phyloP scores from a whole-genome alignment of 2,329 filamentous ascomycete species.

The Aspergillus aculeatinus region DNA sequence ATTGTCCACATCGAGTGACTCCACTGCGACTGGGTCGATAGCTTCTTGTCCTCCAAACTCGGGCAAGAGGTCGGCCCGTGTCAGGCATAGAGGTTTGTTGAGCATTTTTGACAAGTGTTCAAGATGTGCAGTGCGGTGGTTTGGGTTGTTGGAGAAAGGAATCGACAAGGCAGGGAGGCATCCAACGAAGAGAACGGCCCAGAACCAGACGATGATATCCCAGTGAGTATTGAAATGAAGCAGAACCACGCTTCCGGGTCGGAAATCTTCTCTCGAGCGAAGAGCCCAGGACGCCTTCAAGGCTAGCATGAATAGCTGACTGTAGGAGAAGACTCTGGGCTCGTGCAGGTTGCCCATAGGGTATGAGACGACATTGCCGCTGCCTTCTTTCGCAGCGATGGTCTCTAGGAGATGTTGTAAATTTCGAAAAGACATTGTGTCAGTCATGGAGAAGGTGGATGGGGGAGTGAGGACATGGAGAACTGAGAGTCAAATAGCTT shows the following conservation, averaged over 20 bases:
- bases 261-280: neutral
- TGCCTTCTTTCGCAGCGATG: neutral
- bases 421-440: conserved; percentile 12
- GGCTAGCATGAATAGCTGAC: conserved; percentile 8
- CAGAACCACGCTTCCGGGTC: conserved; percentile 6
- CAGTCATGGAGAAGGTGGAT: neutral
- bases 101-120: conserved; percentile 25
- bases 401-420: conserved; percentile 13
- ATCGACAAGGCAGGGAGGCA: conserved; percentile 41
- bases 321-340: conserved; percentile 6
- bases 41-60: conserved; percentile 13
- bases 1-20: conserved; percentile 1
- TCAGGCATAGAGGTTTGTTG: conserved; percentile 9
- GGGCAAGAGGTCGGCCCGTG: neutral
- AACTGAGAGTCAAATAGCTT: neutral
- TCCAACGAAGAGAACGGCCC: conserved; percentile 39
- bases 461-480: neutral
- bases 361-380: conserved; percentile 13
- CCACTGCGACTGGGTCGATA: conserved; percentile 8
- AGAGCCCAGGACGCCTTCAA: conserved; percentile 13
- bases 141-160: conserved; percentile 29
- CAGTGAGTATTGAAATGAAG: conserved; percentile 38
- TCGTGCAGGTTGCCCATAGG: conserved; percentile 3
- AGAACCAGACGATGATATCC: conserved; percentile 45
- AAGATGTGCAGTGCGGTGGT: conserved; percentile 33